Evolutionary conservation across 2,329 filamentous ascomycete species (phyloP).

Genomic region (Curvularia verruculosa): DNA sequence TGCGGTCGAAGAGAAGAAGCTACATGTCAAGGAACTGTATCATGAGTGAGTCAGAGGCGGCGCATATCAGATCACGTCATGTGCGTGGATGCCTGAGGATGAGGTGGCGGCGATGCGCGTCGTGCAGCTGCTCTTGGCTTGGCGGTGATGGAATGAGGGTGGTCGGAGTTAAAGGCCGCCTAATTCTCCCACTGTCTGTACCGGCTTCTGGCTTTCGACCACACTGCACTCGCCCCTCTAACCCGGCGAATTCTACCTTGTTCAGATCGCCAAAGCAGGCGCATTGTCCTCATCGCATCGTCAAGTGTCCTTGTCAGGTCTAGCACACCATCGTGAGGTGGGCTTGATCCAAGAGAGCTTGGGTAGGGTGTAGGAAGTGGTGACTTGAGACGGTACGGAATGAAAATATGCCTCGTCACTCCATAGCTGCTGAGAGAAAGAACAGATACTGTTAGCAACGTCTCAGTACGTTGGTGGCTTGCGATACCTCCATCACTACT

Average conservation of each 20-base stretch:
- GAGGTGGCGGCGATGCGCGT: slow-evolving; percentile 12
- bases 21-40: neutral
- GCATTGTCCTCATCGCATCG: slow-evolving; percentile 1
- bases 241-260: neutral
- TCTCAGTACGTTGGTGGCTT: neutral
- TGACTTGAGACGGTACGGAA: slow-evolving; percentile 10
- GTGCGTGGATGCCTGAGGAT: slow-evolving; percentile 5
- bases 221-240: slow-evolving; percentile 3
- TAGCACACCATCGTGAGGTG: slow-evolving; percentile 8
- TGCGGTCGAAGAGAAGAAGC: neutral
- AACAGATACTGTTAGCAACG: neutral
- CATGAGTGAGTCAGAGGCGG: slow-evolving; percentile 21
- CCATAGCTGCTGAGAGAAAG: slow-evolving; percentile 11
- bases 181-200: slow-evolving; percentile 19
- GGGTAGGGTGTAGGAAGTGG: slow-evolving; percentile 8
- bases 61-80: slow-evolving; percentile 19
- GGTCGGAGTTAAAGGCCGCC: slow-evolving; percentile 29
- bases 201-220: slow-evolving; percentile 8
- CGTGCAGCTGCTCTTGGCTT: slow-evolving; percentile 18
- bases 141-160: slow-evolving; percentile 13
- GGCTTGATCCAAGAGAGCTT: slow-evolving; percentile 7
- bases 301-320: neutral
- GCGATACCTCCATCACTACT: neutral
- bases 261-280: slow-evolving; percentile 16
- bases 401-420: neutral